These are phyloP conservation scores for Fusarium robinianum DNA, from an alignment of 2,329 filamentous ascomycete species.

Conservation along the genomic window DNA sequence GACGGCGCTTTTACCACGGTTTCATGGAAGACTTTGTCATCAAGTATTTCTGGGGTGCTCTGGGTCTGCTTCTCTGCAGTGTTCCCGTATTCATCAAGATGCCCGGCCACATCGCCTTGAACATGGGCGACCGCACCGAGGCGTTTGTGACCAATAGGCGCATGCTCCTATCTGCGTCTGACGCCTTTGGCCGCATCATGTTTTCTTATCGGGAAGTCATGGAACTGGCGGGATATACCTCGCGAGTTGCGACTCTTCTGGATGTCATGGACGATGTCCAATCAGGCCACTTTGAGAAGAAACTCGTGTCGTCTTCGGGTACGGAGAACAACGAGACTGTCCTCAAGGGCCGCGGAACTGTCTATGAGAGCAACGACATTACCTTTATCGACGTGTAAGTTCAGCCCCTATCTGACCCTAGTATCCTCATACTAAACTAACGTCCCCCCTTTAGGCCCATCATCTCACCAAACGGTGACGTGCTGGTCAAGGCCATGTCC, in stretches of 20 bases:
- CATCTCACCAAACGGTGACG: slow-evolving; percentile 94
- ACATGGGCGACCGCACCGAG: slow-evolving; percentile 72
- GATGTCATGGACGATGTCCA: slow-evolving; percentile 95
- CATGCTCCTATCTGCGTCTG: slow-evolving; percentile 89
- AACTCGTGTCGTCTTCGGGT: slow-evolving; percentile 85
- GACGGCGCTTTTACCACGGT: slow-evolving; percentile 92
- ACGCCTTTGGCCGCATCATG: slow-evolving; percentile 95
- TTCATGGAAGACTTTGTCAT: slow-evolving; percentile 99
- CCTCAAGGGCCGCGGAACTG: slow-evolving; percentile 77
- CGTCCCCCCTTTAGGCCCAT: slow-evolving; percentile 65
- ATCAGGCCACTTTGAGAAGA: slow-evolving; percentile 91
- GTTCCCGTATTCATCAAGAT: slow-evolving; percentile 96
- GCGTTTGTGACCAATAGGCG: slow-evolving; percentile 92
- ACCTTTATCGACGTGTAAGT: slow-evolving; percentile 79
- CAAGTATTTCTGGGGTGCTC: slow-evolving; percentile 98
- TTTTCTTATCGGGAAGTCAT: slow-evolving; percentile 98
- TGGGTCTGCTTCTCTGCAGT: slow-evolving; percentile 89
- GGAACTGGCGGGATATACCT: slow-evolving; percentile 93
- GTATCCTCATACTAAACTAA: slow-evolving; percentile 28
- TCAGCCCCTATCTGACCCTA: neutral
- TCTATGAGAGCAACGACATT: slow-evolving; percentile 82
- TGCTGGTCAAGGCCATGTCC: slow-evolving; percentile 81
- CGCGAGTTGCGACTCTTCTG: slow-evolving; percentile 83
- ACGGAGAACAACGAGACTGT: slow-evolving; percentile 83
- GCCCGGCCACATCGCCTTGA: slow-evolving; percentile 67